Conservation (phyloP, 2,329 filamentous ascomycete species). For the Talaromyces sp. region DNA sequence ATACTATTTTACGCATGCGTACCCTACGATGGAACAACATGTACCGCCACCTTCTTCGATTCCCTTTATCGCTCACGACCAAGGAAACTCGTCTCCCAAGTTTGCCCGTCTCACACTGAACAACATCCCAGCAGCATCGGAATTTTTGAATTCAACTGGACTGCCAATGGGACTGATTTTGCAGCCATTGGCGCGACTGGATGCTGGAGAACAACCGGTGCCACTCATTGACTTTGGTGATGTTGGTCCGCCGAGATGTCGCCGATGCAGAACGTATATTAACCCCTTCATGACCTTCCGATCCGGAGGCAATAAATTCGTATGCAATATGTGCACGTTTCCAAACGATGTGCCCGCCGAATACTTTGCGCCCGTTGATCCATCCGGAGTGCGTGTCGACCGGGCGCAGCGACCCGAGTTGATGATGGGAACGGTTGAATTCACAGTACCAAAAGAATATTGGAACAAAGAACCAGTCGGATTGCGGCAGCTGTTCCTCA, state of each 20-base stretch:
- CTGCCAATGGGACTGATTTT: slow-evolving; percentile 82
- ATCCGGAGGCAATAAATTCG: slow-evolving; percentile 88
- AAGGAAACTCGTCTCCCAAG: slow-evolving; percentile 94
- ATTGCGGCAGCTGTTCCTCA: slow-evolving; percentile 79
- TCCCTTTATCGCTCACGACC: slow-evolving; percentile 89
- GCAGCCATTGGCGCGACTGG: slow-evolving; percentile 77
- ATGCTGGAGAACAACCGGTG: slow-evolving; percentile 78
- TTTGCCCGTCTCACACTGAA: slow-evolving; percentile 88
- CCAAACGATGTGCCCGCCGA: slow-evolving; percentile 89
- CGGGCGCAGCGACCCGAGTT: slow-evolving; percentile 84
- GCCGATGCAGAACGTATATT: slow-evolving; percentile 90
- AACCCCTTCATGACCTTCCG: slow-evolving; percentile 99
- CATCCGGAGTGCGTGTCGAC: slow-evolving; percentile 79
- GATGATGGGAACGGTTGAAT: slow-evolving; percentile 88
- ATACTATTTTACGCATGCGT: slow-evolving; percentile 80
- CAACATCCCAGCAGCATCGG: slow-evolving; percentile 77
- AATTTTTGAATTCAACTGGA: slow-evolving; percentile 72
- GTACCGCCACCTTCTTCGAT: slow-evolving; percentile 81
- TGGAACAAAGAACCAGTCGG: slow-evolving; percentile 93
- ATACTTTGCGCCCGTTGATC: slow-evolving; percentile 88
- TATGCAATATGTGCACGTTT: slow-evolving; percentile 97
- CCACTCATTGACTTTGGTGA: slow-evolving; percentile 96
- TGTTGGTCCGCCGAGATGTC: slow-evolving; percentile 79
- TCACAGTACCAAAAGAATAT: slow-evolving; percentile 95
- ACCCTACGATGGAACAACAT: slow-evolving; percentile 92